phyloP scores from a whole-genome alignment of 2,329 filamentous ascomycete species.

The Hypoxylon sp. region DNA sequence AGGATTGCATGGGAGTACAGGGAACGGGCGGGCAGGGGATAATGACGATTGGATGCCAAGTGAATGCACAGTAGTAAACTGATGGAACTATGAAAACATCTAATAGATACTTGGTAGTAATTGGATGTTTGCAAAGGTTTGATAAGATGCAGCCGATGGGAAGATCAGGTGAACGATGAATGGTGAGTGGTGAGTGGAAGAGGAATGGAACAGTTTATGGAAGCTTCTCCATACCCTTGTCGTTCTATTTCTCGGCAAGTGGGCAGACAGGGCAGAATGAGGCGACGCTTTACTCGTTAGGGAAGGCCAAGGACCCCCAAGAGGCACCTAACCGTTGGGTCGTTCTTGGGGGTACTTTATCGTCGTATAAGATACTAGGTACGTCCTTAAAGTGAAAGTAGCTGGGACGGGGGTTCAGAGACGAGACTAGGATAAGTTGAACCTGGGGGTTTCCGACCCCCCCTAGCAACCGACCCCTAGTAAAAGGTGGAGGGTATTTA shows the following conservation, averaged over 20 bases:
- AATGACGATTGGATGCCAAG: slow-evolving; percentile 41
- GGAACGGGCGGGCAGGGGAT: slow-evolving; percentile 31
- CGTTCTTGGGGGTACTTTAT: slow-evolving; percentile 9
- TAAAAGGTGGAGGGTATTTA: too few relatives aligned
- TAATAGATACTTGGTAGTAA: slow-evolving; percentile 25
- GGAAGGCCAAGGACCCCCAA: slow-evolving; percentile 33
- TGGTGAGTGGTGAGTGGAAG: slow-evolving; percentile 24
- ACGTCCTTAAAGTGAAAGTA: background rate
- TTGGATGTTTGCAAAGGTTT: slow-evolving; percentile 12
- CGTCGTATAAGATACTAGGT: background rate
- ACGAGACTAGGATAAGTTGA: background rate
- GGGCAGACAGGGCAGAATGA: slow-evolving; percentile 27
- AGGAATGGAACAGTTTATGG: slow-evolving; percentile 25
- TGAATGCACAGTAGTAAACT: slow-evolving; percentile 23
- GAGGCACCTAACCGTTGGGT: background rate
- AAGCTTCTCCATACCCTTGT: slow-evolving; percentile 26
- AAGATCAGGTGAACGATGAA: slow-evolving; percentile 10
- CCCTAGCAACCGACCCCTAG: too few relatives aligned
- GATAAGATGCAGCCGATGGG: slow-evolving; percentile 19
- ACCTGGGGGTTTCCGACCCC: too few relatives aligned
- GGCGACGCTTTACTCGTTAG: slow-evolving; percentile 38
- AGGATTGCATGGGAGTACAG: slow-evolving; percentile 29
- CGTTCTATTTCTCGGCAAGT: slow-evolving; percentile 35
- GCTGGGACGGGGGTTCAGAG: background rate
- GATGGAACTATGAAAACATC: slow-evolving; percentile 25